A percentile compares a stretch with the other conserved stretches of the same genome.
Evolutionary conservation across 169 alveolate genomes (phyloP).

Genomic region (Eimeria praecox): DNA sequence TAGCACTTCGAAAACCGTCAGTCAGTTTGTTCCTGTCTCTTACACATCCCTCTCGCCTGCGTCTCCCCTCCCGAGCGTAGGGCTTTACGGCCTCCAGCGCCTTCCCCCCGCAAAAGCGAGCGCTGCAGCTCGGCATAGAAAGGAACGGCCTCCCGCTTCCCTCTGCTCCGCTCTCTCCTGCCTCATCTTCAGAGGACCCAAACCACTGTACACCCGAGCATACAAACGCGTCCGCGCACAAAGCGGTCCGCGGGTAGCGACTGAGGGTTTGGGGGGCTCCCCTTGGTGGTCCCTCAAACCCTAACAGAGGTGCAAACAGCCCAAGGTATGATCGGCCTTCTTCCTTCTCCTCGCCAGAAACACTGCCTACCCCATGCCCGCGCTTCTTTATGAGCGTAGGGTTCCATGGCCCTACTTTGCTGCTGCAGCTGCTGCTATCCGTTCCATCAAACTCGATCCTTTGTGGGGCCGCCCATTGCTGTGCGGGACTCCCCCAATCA

Average conservation of each 20-base stretch:
- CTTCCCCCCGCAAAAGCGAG: slow-evolving; percentile 55
- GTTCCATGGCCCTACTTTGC: slow-evolving; percentile 7
- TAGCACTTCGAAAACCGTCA: slow-evolving; percentile 20
- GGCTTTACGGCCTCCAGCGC: slow-evolving; percentile 14
- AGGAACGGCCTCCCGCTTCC: background rate
- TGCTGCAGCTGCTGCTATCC: slow-evolving; percentile 42
- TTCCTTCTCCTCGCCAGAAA: slow-evolving; percentile 38
- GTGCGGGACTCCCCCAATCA: slow-evolving; percentile 75
- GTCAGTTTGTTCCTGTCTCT: slow-evolving; percentile 37
- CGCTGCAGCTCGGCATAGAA: slow-evolving; percentile 30
- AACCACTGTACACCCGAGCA: slow-evolving; percentile 57
- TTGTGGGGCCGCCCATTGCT: slow-evolving; percentile 68
- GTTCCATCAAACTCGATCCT: slow-evolving; percentile 19
- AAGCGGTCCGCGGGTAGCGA: slow-evolving; percentile 67
- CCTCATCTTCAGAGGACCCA: slow-evolving; percentile 68
- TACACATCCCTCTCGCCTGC: slow-evolving; percentile 16
- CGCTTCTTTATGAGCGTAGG: background rate
- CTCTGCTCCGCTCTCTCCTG: slow-evolving; percentile 65
- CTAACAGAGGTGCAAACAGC: slow-evolving; percentile 39
- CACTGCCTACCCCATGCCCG: background rate
- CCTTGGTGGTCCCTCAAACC: slow-evolving; percentile 17
- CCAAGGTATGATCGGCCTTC: slow-evolving; percentile 9
- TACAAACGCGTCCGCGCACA: slow-evolving; percentile 53
- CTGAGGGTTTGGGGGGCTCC: background rate
- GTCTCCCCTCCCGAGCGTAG: slow-evolving; percentile 8